Base-by-base conservation (phyloP, 2,329 filamentous ascomycete genomes). In the Aureobasidium namibiae region DNA sequence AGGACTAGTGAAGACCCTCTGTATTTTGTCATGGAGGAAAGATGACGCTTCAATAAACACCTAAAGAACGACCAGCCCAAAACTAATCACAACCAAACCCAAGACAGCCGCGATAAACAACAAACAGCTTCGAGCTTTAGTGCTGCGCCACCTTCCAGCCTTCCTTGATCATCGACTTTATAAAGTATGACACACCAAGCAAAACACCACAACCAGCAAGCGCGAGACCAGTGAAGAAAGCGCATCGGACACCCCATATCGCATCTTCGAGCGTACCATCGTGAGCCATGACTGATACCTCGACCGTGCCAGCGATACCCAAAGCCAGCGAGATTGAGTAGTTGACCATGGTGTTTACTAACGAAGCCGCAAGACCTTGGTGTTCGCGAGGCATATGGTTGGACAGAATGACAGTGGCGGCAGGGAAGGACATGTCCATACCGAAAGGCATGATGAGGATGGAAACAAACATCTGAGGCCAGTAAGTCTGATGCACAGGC, bases 401-500 rank as follows among this genome's bases (percentile, higher is more conserved):
- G 52, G 64, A 67, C 16, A 70, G 56, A 33, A 70, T 62, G 39
- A 69, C 62, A 7, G 66, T 68, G 4, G 63, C 66, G 10, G 63
- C 63, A 13, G 68, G 67, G 34, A 69, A 69, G 2, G 60, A 63
- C 65, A 68, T 64, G 54, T 74, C 69, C 69, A 72, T 71, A 26
- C 68, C 69, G 56, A 66, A 68, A 2, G 70, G 69, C 66, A 70
- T 70, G 56, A 72, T 66, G 62, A 72, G 62, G 44, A 71, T 68
- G 34, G 66, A 66, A 33, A 72, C 64, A 56, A 74, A 73, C 31
- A 68, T 71, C 45, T 72, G 69, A 1, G 67, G 66, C 69, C 70
- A 73, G 65, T 73, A 73, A 9, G 59, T 65, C 60, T 73, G 71
- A 9, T 70, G 62, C 16, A 67, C 64, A 10, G 72, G 72, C 63